Conservation (phyloP, 495 filamentous ascomycete genomes). For the Trichoderma virens region DNA sequence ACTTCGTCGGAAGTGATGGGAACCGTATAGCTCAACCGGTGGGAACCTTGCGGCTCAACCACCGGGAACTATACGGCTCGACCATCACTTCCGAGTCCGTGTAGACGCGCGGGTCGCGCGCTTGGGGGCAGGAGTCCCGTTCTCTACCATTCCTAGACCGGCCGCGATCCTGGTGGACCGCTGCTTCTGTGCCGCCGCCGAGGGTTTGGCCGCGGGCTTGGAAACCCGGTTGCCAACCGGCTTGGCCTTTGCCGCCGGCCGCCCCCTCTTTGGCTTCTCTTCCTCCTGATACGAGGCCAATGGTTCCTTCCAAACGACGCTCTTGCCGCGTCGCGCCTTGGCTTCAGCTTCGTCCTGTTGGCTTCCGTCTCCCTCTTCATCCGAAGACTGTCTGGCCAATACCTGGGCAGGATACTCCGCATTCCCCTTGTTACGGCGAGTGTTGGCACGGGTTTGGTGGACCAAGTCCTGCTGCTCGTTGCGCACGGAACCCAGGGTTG, state of each 20-base stretch:
- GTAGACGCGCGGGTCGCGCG: background rate
- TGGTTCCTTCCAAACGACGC: conserved; percentile 8
- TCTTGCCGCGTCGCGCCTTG: conserved; percentile 4
- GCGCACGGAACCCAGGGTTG: background rate
- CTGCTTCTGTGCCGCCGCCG: background rate
- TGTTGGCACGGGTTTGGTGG: conserved; percentile 9
- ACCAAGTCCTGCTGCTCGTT: conserved; percentile 5
- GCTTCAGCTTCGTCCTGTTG: background rate
- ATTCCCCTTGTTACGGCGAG: conserved; percentile 6
- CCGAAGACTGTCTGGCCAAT: background rate
- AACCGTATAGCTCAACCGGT: background rate
- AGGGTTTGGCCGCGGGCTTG: background rate
- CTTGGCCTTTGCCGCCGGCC: conserved; percentile 4
- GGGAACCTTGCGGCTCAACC: conserved; percentile 1
- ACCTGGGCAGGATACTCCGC: conserved; percentile 2
- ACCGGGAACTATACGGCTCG: background rate
- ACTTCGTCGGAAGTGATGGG: background rate
- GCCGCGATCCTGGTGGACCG: background rate
- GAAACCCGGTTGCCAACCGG: background rate
- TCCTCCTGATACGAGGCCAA: background rate
- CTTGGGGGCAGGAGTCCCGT: conserved; percentile 5
- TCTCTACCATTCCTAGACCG: background rate
- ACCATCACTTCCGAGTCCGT: conserved; percentile 1
- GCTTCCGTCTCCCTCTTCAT: background rate
- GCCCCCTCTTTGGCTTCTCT: background rate